Base-by-base conservation (phyloP, 768 basidiomycete species). In the Rhizopogon sp. region DNA sequence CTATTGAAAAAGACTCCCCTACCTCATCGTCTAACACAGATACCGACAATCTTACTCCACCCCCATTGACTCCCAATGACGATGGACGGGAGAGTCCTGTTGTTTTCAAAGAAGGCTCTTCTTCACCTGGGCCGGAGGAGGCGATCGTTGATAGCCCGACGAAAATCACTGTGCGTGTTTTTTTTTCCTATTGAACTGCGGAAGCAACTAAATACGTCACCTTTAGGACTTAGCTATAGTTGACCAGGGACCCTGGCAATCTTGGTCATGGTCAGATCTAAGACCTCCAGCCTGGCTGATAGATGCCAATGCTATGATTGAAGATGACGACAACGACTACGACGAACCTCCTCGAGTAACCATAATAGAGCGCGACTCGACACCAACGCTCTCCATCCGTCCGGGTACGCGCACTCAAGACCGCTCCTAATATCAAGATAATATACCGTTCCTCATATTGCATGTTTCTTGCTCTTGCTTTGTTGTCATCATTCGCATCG, bases 21-120 rank as follows among this genome's bases (percentile, higher is more conserved):
- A 28, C 67, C 3, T 66, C 62, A 54, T 66, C 70, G 6, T 63
- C 66, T 22, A 70, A 60, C 37, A 65, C 65, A 22, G 67, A 67
- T 43, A 62, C 60, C 25, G 72, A 72, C 57, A 64, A 62, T 42
- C 61, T 55, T 50, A 70, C 66, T 1, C 70, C 73, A 6, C 71
- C 73, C 1, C 66, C 73, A 40, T 62, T 72, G 46, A 74, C 74
- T 0, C 70, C 71, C 43, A 70, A 75, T 56, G 65, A 72, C 28
- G 70, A 68, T 55, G 61, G 61, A 28, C 58, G 58, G 3, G 7
- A 39, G n/a, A 52, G 25, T 17, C 56, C 68, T 3, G 62, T 56
- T 31, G 46, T 65, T 31, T 59, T 70, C 43, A 55, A 54, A 52
- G 60, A 54, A 33, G 67, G 54, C 52, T 69, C 67, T 3, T 61